Percentiles rank a stretch among this genome's conserved stretches.
Conservation (phyloP, 805 yeast genomes). For the Suhomyces prunicola region DNA sequence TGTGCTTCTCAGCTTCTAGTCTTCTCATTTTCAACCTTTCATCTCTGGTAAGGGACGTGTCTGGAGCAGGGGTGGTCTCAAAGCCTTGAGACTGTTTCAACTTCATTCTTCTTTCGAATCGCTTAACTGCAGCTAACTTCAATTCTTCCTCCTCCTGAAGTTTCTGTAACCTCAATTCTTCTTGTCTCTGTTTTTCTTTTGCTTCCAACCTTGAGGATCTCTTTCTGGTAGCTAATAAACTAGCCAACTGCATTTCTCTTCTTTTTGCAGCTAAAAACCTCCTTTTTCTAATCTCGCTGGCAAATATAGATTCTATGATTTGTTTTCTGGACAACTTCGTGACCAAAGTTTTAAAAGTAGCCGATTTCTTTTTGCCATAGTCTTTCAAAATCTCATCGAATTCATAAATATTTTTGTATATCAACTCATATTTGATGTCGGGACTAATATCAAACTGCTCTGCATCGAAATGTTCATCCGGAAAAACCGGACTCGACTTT, state of each 20-base stretch:
- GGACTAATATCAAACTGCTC: conserved; percentile 29
- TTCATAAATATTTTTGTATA: conserved; percentile 30
- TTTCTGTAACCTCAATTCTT: conserved; percentile 49
- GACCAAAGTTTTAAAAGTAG: conserved; percentile 27
- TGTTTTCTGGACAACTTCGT: conserved; percentile 13
- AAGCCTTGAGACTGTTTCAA: conserved; percentile 27
- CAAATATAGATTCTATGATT: conserved; percentile 21
- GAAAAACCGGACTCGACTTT: conserved; percentile 30
- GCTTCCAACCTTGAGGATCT: conserved; percentile 73
- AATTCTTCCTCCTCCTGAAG: conserved; percentile 46
- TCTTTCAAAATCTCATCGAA: conserved; percentile 18
- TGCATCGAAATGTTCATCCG: conserved; percentile 24
- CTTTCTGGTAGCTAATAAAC: conserved; percentile 63
- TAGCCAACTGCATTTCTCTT: conserved; percentile 62
- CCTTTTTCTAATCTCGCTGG: conserved; percentile 52
- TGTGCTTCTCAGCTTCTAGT: not conserved
- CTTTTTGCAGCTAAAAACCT: conserved; percentile 52
- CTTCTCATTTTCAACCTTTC: conserved; percentile 36
- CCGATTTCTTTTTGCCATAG: conserved; percentile 15
- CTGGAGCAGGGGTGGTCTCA: conserved; percentile 6
- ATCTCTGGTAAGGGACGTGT: conserved; percentile 25
- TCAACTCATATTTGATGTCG: conserved; percentile 26
- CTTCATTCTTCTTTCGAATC: conserved; percentile 40
- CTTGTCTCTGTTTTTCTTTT: conserved; percentile 48
- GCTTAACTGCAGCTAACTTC: conserved; percentile 39